Evolutionary conservation across 768 basidiomycete species (phyloP).

Genomic region (Mycena filopes): DNA sequence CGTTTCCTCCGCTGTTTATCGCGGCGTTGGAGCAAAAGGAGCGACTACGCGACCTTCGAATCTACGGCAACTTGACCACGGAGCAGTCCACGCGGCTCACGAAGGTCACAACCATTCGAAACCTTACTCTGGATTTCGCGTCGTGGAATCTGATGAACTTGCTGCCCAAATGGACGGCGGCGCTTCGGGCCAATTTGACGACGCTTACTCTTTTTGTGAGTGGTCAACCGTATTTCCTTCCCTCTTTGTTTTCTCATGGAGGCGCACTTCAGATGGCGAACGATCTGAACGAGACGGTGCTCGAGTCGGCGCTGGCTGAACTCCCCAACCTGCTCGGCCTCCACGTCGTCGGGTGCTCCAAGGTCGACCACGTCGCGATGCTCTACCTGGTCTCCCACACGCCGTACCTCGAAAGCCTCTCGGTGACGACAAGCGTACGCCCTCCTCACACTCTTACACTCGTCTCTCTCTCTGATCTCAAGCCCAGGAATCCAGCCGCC

Average conservation of each 20-base stretch:
- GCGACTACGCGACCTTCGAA: constrained; percentile 57
- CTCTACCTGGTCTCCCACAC: constrained; percentile 58
- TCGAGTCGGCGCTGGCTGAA: constrained; percentile 58
- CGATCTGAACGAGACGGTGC: constrained; percentile 62
- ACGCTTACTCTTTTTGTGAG: constrained; percentile 71
- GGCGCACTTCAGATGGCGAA: constrained; percentile 59
- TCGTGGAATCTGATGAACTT: constrained; percentile 70
- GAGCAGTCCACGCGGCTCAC: constrained; percentile 59
- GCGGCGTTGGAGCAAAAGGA: constrained; percentile 55
- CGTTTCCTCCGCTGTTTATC: constrained; percentile 60
- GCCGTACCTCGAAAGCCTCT: constrained; percentile 68
- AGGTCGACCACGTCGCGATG: constrained; percentile 62
- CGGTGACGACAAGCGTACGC: constrained; percentile 71
- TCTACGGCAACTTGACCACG: constrained; percentile 63
- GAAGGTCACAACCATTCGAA: constrained; percentile 51
- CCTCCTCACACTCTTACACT: no score
- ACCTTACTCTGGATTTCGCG: constrained; percentile 65
- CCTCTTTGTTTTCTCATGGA: neutral
- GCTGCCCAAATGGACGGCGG: constrained; percentile 66
- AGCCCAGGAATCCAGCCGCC: constrained; percentile 48
- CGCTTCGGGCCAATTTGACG: constrained; percentile 56
- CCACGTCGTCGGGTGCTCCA: constrained; percentile 70
- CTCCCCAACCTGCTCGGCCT: constrained; percentile 66
- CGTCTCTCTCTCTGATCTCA: no score
- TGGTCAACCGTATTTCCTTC: constrained; percentile 43